Evolutionary conservation across 768 basidiomycete species (phyloP).

Genomic region (Lactifluus pinguis): DNA sequence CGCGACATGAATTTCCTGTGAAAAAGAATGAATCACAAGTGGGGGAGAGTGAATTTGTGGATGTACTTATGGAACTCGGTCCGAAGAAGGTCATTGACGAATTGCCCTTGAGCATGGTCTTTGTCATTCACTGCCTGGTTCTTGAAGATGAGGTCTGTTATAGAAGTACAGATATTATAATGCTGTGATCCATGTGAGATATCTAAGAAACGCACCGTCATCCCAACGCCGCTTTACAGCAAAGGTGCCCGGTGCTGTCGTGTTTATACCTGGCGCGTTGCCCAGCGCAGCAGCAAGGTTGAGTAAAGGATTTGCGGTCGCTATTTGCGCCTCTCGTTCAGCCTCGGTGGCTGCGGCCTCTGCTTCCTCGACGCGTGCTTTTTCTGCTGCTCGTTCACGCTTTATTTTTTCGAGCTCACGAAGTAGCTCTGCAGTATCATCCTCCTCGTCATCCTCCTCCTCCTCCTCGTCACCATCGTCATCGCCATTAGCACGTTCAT

Average conservation of each 20-base stretch:
- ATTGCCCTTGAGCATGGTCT: slow-evolving; percentile 56
- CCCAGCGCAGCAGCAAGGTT: slow-evolving; percentile 89
- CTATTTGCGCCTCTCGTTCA: slow-evolving; percentile 72
- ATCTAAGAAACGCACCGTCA: slow-evolving; percentile 52
- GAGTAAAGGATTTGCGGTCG: slow-evolving; percentile 78
- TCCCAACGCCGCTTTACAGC: slow-evolving; percentile 93
- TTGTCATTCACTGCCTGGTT: slow-evolving; percentile 84
- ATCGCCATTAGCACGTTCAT: slow-evolving; percentile 35
- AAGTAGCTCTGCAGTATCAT: slow-evolving; percentile 88
- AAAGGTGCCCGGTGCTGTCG: slow-evolving; percentile 73
- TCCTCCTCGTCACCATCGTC: slow-evolving; percentile 48
- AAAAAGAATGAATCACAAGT: not conserved
- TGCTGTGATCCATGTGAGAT: not conserved
- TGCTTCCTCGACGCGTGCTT: slow-evolving; percentile 71
- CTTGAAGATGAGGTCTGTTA: slow-evolving; percentile 90
- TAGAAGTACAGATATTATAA: not conserved
- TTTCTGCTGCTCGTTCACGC: slow-evolving; percentile 90
- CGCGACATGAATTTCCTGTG: slow-evolving; percentile 85
- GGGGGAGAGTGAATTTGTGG: not conserved
- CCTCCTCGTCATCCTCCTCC: slow-evolving; percentile 60
- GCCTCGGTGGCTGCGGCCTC: slow-evolving; percentile 51
- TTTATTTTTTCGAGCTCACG: slow-evolving; percentile 99
- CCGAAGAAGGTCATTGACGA: slow-evolving; percentile 91
- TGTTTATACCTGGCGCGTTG: slow-evolving; percentile 62
- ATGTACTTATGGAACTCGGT: slow-evolving; percentile 90